These are phyloP conservation scores for Populus euphratica DNA, from an alignment of 345 rosid species.

Conservation along the genomic window DNA sequence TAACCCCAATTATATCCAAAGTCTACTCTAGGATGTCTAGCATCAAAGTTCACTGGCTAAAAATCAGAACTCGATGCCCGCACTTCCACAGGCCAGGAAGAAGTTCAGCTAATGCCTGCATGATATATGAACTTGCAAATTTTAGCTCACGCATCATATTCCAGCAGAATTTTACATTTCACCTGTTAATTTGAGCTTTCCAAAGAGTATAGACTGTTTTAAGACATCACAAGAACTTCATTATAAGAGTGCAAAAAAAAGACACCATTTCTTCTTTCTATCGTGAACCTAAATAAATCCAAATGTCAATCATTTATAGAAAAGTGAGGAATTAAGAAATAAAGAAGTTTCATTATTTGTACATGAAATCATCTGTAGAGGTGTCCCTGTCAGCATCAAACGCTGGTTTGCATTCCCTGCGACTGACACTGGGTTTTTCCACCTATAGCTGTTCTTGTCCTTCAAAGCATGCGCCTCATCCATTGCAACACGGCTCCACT, in stretches of 20 bases:
- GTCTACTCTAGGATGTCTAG: slow-evolving; percentile 96
- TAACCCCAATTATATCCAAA: slow-evolving; percentile 75
- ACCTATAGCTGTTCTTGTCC: slow-evolving; percentile 94
- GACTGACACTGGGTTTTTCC: slow-evolving; percentile 92
- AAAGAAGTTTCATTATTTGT: slow-evolving; percentile 6
- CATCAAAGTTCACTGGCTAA: slow-evolving; percentile 99
- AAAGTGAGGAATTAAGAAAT: neutral
- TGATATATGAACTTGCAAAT: neutral
- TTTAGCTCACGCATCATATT: neutral
- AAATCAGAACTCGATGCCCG: slow-evolving; percentile 83
- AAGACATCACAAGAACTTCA: neutral
- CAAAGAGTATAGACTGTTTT: neutral
- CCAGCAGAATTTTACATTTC: neutral
- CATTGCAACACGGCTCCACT: slow-evolving; percentile 98
- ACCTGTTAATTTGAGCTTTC: neutral
- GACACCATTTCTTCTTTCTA: neutral
- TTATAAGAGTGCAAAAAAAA: neutral
- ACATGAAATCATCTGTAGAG: slow-evolving; percentile 98
- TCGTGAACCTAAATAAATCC: neutral
- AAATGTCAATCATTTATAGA: neutral
- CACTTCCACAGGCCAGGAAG: slow-evolving; percentile 62
- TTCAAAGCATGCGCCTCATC: slow-evolving; percentile 98
- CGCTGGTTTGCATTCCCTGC: slow-evolving; percentile 94
- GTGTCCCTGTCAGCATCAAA: slow-evolving; percentile 96
- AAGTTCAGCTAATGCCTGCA: slow-evolving; percentile 76